phyloP scores from a whole-genome alignment of 441 rosid genomes.

The Metrosideros polymorpha region DNA sequence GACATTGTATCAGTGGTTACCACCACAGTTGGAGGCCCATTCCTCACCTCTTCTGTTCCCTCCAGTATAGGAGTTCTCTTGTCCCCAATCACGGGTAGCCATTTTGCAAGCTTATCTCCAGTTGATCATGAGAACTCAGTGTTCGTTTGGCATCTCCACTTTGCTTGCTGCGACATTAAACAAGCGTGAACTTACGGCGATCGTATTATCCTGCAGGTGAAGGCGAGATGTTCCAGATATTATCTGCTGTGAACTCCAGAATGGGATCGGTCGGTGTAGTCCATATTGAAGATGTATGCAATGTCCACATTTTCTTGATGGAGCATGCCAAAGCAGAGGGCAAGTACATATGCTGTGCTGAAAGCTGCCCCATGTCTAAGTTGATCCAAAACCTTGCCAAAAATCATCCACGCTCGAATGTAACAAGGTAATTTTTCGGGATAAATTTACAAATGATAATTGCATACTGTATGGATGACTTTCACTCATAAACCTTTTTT shows the following conservation, averaged over 20 bases:
- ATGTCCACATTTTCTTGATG: slow-evolving; percentile 70
- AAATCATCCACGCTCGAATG: slow-evolving; percentile 17
- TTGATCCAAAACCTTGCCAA: slow-evolving; percentile 31
- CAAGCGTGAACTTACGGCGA: neutral
- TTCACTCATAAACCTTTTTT: neutral
- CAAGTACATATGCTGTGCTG: slow-evolving; percentile 45
- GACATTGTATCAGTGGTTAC: slow-evolving; percentile 64
- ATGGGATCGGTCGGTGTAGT: slow-evolving; percentile 74
- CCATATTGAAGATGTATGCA: slow-evolving; percentile 72
- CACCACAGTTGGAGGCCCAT: slow-evolving; percentile 66
- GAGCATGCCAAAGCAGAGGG: slow-evolving; percentile 45
- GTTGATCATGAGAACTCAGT: neutral
- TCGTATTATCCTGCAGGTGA: slow-evolving; percentile 41
- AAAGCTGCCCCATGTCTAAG: slow-evolving; percentile 30
- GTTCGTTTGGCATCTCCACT: neutral
- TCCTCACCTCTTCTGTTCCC: slow-evolving; percentile 51
- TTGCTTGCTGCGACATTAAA: neutral
- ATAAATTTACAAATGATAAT: neutral
- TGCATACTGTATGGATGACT: neutral
- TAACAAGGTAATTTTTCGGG: slow-evolving; percentile 18
- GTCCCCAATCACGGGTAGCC: slow-evolving; percentile 59
- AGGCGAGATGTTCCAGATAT: slow-evolving; percentile 31
- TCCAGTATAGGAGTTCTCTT: slow-evolving; percentile 64
- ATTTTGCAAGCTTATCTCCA: neutral
- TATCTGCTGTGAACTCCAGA: slow-evolving; percentile 56